A percentile compares a stretch with the other conserved stretches of the same genome.
phyloP scores from a whole-genome alignment of 2,329 filamentous ascomycete genomes.

The Monilinia fructigena region DNA sequence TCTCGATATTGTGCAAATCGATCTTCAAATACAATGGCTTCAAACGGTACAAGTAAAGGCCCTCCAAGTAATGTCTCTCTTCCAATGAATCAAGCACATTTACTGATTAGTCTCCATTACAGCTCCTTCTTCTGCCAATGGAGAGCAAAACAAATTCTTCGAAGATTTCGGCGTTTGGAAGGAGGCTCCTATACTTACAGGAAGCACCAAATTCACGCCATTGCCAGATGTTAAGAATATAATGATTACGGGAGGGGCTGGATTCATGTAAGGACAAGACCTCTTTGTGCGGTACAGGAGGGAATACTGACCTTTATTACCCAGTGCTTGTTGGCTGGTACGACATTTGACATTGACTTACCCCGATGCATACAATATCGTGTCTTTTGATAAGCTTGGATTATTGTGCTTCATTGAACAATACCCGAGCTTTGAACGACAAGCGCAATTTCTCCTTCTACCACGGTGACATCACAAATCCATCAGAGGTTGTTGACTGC shows the following conservation, averaged over 20 bases:
- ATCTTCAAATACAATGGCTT: conserved; percentile 23
- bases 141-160: conserved; percentile 44
- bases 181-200: conserved; percentile 66
- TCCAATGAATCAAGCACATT: background rate
- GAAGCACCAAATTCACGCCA: conserved; percentile 69
- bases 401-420: conserved; percentile 78
- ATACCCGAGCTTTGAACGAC: conserved; percentile 66
- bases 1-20: background rate
- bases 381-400: conserved; percentile 86
- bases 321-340: conserved; percentile 77
- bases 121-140: conserved; percentile 27
- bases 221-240: conserved; percentile 72
- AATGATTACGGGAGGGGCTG: conserved; percentile 79
- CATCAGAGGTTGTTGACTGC: conserved; percentile 66
- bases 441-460: conserved; percentile 75
- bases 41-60: conserved; percentile 22
- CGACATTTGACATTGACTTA: conserved; percentile 76
- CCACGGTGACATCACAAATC: conserved; percentile 74
- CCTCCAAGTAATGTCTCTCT: conserved; percentile 21
- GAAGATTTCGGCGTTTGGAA: conserved; percentile 67
- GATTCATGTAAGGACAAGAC: conserved; percentile 68
- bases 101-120: conserved; percentile 11
- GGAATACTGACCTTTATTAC: conserved; percentile 28
- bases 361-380: conserved; percentile 69
- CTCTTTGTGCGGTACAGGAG: conserved; percentile 20